These are phyloP conservation scores for Cyathus striatus DNA, from an alignment of 768 basidiomycete species.

Conservation along the genomic window DNA sequence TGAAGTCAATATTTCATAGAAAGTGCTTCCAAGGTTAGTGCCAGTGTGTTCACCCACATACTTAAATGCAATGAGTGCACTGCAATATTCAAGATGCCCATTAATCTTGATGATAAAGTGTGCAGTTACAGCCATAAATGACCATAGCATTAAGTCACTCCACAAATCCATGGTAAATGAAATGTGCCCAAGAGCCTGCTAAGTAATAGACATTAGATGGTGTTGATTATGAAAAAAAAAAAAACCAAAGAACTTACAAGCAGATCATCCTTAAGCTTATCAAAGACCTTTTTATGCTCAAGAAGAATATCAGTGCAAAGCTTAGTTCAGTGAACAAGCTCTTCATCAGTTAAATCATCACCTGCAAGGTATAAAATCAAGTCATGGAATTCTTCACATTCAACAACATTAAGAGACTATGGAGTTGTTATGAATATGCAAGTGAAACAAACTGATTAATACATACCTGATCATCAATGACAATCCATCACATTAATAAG, in stretches of 20 bases:
- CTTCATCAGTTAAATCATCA: neutral
- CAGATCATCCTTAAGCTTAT: neutral
- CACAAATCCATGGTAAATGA: constrained; percentile 4
- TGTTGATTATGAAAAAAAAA: neutral
- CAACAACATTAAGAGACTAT: constrained; percentile 5
- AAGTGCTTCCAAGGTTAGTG: neutral
- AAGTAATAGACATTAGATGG: neutral
- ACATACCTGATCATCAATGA: neutral
- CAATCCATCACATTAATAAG: neutral
- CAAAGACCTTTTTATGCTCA: neutral
- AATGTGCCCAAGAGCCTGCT: constrained; percentile 1
- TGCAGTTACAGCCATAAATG: constrained; percentile 2
- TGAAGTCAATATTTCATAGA: neutral
- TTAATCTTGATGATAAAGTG: constrained; percentile 1
- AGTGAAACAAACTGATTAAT: neutral
- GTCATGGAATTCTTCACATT: constrained; percentile 2
- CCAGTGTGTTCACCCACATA: neutral
- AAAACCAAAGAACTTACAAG: neutral
- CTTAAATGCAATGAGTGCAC: constrained; percentile 1
- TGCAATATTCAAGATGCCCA: constrained; percentile 1
- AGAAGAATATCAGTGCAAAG: neutral
- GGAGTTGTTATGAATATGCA: neutral
- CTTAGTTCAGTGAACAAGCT: neutral
- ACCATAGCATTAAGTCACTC: neutral
- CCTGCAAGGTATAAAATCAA: neutral